Base-by-base conservation (phyloP, 75 land plant genomes). In the Cryptomeria japonica region DNA sequence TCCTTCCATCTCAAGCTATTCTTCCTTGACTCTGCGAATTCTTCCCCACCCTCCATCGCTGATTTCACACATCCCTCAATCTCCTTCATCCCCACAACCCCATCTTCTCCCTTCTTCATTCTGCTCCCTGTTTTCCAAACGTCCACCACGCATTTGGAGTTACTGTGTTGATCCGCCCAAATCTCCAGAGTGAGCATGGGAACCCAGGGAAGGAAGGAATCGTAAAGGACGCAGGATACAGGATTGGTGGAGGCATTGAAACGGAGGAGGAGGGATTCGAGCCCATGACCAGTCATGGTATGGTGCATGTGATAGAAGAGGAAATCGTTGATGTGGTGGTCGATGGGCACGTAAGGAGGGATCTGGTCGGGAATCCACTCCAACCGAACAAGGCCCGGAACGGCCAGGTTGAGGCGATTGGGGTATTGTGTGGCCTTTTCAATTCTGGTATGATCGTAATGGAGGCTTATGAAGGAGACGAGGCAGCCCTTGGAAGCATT, bases 1-100 rank as follows among this genome's bases (percentile, higher is more conserved):
- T 82, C 88, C 83, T 83, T 93, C 90, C 92, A 91, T 56, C 79
- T 90, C 73, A 41, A 3, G 16, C 89, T 89, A 75, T 86, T 91
- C 78, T 55, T 68, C 84, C 91, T 87, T 22, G 89, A 80, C 85
- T 91, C 92, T 70, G 58, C 79, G 28, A 90, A 88, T 84, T 58
- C 88, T 76, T 87, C 55, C 16, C 55, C 88, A 15, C 89, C 90
- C 38, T 64, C 64, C 90, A 91, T 89, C 6, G 89, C 41, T 1
- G 28, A 18, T 36, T 70, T 36, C 38, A 91, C 70, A 2, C 49
- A 82, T 56, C 90, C 51, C 32, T 86, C 39, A 14, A 91, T 84
- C 55, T 91, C 92, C 32, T 87, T 83, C 76, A 84, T 79, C 36
- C 25, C 38, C 79, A 90, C 87, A 32, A 47, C 51, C 22, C 86